A percentile compares a stretch with the other conserved stretches of the same genome.
phyloP scores from a whole-genome alignment of 2,329 filamentous ascomycete species.

The Cryphonectria parasitica region DNA sequence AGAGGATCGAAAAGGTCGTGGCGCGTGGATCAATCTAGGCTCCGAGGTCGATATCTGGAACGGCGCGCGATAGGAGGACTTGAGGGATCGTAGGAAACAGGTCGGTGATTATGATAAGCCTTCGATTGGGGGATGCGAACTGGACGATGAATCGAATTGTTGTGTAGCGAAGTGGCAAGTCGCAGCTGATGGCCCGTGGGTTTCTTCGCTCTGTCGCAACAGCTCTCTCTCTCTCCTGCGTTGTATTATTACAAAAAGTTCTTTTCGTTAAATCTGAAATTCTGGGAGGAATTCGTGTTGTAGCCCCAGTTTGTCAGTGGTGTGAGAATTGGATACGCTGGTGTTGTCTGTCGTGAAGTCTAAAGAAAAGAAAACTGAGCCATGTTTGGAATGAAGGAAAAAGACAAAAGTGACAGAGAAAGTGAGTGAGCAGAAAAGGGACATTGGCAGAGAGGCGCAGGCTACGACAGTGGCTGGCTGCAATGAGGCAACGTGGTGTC shows the following conservation, averaged over 20 bases:
- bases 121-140: conserved; percentile 9
- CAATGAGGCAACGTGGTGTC: conserved; percentile 7
- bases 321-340: background rate
- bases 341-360: background rate
- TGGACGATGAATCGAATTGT: conserved; percentile 8
- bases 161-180: conserved; percentile 17
- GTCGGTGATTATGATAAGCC: conserved; percentile 25
- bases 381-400: background rate
- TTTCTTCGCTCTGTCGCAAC: background rate
- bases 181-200: conserved; percentile 26
- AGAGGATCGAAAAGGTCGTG: background rate
- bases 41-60: background rate
- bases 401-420: background rate
- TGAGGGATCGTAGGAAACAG: conserved; percentile 13
- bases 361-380: background rate
- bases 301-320: too few relatives aligned
- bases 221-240: conserved; percentile 5
- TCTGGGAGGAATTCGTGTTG: background rate
- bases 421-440: background rate
- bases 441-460: background rate
- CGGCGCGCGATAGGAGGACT: conserved; percentile 13
- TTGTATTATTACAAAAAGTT: conserved; percentile 23
- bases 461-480: background rate
- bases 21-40: background rate
- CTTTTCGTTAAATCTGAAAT: background rate